phyloP scores from a whole-genome alignment of 306 rosid genomes.

The Arachis hypogaea region DNA sequence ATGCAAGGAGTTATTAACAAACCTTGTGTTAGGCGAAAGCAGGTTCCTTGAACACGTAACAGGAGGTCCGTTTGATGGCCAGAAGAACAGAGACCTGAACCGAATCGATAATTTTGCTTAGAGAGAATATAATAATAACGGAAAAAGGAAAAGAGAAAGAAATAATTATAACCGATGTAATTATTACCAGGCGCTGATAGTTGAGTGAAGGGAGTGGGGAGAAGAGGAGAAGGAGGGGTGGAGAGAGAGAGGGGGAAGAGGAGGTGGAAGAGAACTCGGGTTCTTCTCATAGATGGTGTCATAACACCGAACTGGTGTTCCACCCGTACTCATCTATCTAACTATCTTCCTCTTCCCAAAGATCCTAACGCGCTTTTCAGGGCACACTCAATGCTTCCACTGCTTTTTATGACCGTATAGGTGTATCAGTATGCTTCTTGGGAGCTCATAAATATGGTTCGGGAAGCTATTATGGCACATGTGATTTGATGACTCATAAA shows the following conservation, averaged over 20 bases:
- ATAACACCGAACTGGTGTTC: conserved; percentile 63
- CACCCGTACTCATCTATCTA: conserved; percentile 44
- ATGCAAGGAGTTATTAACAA: background rate
- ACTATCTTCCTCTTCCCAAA: background rate
- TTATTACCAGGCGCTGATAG: conserved; percentile 60
- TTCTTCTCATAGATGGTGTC: conserved; percentile 84
- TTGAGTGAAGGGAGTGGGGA: conserved; percentile 60
- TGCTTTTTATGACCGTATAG: conserved; percentile 24
- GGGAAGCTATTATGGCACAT: conserved; percentile 56
- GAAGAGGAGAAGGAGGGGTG: conserved; percentile 60
- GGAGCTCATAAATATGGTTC: conserved; percentile 41
- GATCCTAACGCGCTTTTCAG: conserved; percentile 28
- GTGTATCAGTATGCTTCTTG: conserved; percentile 9
- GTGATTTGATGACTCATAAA: conserved; percentile 73
- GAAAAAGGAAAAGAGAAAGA: background rate
- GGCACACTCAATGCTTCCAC: conserved; percentile 27
- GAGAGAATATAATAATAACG: no score
- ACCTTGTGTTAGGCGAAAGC: conserved; percentile 90
- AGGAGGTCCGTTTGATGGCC: conserved; percentile 60
- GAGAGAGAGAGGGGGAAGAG: conserved; percentile 63
- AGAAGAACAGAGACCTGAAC: conserved; percentile 55
- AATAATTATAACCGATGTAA: background rate
- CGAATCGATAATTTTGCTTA: background rate
- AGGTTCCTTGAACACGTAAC: conserved; percentile 67
- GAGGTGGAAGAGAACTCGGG: conserved; percentile 63